Conservation (phyloP, 148 eudicot genomes). For the Cornus controversa region DNA sequence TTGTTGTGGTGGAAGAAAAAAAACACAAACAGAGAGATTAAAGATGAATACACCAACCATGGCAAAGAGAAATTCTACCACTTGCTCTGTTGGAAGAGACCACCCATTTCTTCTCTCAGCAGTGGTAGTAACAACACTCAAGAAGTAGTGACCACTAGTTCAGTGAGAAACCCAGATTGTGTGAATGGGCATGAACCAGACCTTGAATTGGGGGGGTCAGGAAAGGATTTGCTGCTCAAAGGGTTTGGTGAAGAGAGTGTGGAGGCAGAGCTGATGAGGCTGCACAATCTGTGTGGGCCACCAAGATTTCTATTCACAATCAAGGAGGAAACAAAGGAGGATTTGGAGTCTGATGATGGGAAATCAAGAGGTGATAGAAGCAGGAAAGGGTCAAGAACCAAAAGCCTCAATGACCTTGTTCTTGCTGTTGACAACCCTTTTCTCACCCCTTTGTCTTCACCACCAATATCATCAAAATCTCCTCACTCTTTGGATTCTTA, state of each 20-base stretch:
- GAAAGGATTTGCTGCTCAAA: constrained; percentile 38
- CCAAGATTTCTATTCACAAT: constrained; percentile 91
- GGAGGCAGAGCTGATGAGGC: constrained; percentile 70
- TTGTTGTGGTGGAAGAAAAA: constrained; percentile 77
- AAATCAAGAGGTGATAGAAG: constrained; percentile 62
- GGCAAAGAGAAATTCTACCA: constrained; percentile 32
- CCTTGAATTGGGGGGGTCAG: constrained; percentile 40
- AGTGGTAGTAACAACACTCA: constrained; percentile 21
- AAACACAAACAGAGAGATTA: constrained; percentile 31
- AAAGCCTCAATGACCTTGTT: constrained; percentile 71
- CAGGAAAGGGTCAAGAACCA: constrained; percentile 62
- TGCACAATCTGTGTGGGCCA: constrained; percentile 74
- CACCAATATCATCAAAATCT: constrained; percentile 38
- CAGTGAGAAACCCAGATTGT: constrained; percentile 19
- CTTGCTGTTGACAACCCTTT: constrained; percentile 42
- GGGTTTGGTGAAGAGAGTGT: constrained; percentile 43
- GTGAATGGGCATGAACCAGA: constrained; percentile 35
- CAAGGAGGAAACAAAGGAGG: constrained; percentile 80
- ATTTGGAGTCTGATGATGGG: constrained; percentile 84
- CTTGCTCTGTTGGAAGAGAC: constrained; percentile 65
- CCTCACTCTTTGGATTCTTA: constrained; percentile 24
- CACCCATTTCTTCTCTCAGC: constrained; percentile 22
- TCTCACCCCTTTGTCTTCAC: constrained; percentile 58
- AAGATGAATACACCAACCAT: constrained; percentile 30
- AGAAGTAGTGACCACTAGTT: constrained; percentile 16